Evolutionary conservation across 768 basidiomycete genomes (phyloP), one percentile per base, ranked within the genome.

Genomic region (Calocybe indica): DNA sequence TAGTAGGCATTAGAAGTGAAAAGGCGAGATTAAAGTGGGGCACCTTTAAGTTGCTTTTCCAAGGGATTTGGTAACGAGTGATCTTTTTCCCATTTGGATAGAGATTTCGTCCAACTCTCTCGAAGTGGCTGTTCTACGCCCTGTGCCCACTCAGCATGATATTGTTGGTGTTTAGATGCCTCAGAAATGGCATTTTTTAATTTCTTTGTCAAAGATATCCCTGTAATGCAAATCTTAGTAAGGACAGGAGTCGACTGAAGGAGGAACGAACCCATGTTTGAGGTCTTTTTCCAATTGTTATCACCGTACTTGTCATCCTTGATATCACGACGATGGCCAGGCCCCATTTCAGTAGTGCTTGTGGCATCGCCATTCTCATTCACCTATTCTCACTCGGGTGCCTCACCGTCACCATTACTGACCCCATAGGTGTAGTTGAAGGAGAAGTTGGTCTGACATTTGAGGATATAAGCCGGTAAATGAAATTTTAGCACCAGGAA

Each of bases 281-380:
- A 34, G 0, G 54, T 39, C 41, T 66, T 67, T 12, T 46, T 43
- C 59, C 62, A 66, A 37, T 67, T 68, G 40, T 51, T 56, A 28
- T 61, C 58, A 11, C 59, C 56, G 31, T 61, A 56, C 32, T 63
- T 54, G 38, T 56, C 56, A 36, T 70, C 59, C 0, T 67, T 33
- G 0, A 54, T 61, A 35, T 67, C 66, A 0, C 47, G 52, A 5
- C 62, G 51, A 6, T 56, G 46, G 7, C 63, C 64, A 0, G 62
- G 60, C 0, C 62, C 60, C 70, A 72, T 72, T 46, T 68, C 63
- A 39, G 52, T 52, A 0, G 63, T 68, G 22, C 61, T 63, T 0
- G 29, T 37, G 0, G 64, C 60, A 5, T 62, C 29, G 0, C 47
- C 45, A 47, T 71, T 70, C 5, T 58, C 47, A 6, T 47, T 45